Conservation (phyloP, 2,329 filamentous ascomycete genomes). For the Corynespora cassiicola region DNA sequence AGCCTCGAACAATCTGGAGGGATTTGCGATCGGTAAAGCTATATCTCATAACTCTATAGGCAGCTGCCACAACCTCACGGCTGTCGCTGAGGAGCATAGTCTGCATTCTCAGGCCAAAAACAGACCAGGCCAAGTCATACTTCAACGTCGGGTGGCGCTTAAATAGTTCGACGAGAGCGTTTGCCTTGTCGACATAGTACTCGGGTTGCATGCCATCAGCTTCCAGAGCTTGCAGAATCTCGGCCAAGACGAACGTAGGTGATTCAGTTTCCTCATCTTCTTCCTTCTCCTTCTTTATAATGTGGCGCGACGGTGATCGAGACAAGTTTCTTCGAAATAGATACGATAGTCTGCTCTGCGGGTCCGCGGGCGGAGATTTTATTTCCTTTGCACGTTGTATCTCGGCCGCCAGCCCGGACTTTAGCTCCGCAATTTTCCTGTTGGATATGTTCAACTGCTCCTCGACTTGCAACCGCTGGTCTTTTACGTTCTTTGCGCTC, state of each 20-base stretch:
- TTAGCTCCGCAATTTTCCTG: slow-evolving; percentile 67
- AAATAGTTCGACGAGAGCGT: slow-evolving; percentile 94
- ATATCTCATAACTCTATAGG: slow-evolving; percentile 91
- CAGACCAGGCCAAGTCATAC: slow-evolving; percentile 94
- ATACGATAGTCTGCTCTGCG: slow-evolving; percentile 60
- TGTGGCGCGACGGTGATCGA: slow-evolving; percentile 57
- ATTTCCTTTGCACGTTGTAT: slow-evolving; percentile 64
- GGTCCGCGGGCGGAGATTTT: slow-evolving; percentile 53
- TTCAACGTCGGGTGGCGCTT: slow-evolving; percentile 91
- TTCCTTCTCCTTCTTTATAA: slow-evolving; percentile 65
- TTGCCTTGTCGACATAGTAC: slow-evolving; percentile 93
- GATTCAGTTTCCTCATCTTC: slow-evolving; percentile 77
- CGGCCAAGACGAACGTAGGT: slow-evolving; percentile 87
- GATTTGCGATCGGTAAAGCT: slow-evolving; percentile 92
- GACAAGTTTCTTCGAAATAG: slow-evolving; percentile 64
- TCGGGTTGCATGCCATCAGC: slow-evolving; percentile 86
- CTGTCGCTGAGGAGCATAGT: slow-evolving; percentile 95
- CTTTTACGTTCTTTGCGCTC: slow-evolving; percentile 93
- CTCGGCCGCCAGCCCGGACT: slow-evolving; percentile 65
- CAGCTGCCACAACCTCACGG: slow-evolving; percentile 92
- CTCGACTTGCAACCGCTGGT: slow-evolving; percentile 63
- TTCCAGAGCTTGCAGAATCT: slow-evolving; percentile 89
- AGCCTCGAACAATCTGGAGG: slow-evolving; percentile 81
- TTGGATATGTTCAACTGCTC: slow-evolving; percentile 91
- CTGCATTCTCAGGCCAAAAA: slow-evolving; percentile 93